Conservation (phyloP, 2,329 filamentous ascomycete genomes). For the Davidsoniella neocaledoniae region DNA sequence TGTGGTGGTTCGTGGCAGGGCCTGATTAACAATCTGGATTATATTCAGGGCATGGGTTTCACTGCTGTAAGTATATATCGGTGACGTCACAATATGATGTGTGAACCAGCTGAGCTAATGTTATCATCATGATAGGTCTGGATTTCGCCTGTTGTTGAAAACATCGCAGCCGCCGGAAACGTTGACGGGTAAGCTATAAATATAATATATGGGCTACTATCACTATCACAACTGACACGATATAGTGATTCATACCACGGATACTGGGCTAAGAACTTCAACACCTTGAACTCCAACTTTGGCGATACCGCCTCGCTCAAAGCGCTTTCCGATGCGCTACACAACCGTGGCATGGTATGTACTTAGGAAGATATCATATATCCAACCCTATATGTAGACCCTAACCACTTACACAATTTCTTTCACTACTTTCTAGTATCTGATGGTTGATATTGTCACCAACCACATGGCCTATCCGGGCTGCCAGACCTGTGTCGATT, state of each 20-base stretch:
- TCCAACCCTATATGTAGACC: not conserved
- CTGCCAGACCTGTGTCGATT: slow-evolving; percentile 28
- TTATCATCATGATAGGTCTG: slow-evolving; percentile 16
- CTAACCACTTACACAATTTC: not conserved
- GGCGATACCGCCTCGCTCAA: slow-evolving; percentile 32
- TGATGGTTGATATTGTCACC: slow-evolving; percentile 39
- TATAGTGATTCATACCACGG: slow-evolving; percentile 24
- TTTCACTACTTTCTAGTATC: slow-evolving; percentile 20
- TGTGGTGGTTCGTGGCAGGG: slow-evolving; percentile 35
- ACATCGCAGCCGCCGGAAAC: slow-evolving; percentile 21
- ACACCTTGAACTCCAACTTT: slow-evolving; percentile 30
- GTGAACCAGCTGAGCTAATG: not conserved
- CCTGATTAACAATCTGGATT: slow-evolving; percentile 31
- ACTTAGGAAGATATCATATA: not conserved
- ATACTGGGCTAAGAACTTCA: slow-evolving; percentile 24
- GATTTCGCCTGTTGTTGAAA: slow-evolving; percentile 28
- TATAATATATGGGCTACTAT: not conserved
- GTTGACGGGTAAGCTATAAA: slow-evolving; percentile 12
- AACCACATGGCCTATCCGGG: slow-evolving; percentile 37
- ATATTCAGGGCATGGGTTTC: slow-evolving; percentile 31
- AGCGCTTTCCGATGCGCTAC: slow-evolving; percentile 29
- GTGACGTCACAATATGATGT: not conserved
- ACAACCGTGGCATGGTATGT: slow-evolving; percentile 32
- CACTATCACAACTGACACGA: not conserved
- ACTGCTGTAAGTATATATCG: slow-evolving; percentile 17